Evolutionary conservation across 768 basidiomycete genomes (phyloP).

Genomic region (Serpula lacrymans): DNA sequence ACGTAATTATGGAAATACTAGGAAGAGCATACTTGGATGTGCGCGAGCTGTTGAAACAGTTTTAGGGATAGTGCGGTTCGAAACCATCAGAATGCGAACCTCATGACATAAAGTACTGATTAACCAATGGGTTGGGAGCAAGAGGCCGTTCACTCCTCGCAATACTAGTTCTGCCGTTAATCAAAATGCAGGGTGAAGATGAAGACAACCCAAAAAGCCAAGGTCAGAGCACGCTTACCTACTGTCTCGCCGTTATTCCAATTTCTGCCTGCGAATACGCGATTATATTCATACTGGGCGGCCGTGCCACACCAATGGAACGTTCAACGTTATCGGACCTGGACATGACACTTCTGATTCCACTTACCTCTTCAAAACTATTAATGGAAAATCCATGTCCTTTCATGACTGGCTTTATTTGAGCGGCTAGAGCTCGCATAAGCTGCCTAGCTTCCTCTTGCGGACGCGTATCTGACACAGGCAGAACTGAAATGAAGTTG

Average conservation of each 20-base stretch:
- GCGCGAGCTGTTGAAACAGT: constrained; percentile 55
- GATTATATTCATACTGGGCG: constrained; percentile 70
- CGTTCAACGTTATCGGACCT: too few relatives aligned
- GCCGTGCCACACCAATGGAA: background rate
- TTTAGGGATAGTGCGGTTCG: constrained; percentile 5
- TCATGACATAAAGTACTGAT: constrained; percentile 84
- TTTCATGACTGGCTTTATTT: constrained; percentile 84
- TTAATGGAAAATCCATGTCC: constrained; percentile 71
- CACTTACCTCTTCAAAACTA: constrained; percentile 73
- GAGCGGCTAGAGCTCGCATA: constrained; percentile 75
- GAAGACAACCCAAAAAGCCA: constrained; percentile 3
- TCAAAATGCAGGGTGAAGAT: background rate
- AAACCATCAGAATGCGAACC: constrained; percentile 39
- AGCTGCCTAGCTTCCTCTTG: constrained; percentile 69
- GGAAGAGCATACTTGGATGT: constrained; percentile 65
- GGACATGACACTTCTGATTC: background rate
- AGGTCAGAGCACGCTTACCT: constrained; percentile 38
- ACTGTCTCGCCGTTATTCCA: constrained; percentile 84
- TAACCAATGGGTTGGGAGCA: constrained; percentile 62
- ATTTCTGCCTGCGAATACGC: constrained; percentile 77
- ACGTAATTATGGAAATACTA: background rate
- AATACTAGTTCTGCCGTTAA: constrained; percentile 66
- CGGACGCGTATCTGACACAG: constrained; percentile 34
- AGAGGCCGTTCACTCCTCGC: constrained; percentile 55
- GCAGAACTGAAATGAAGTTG: constrained; percentile 71